Percentiles rank a stretch among this genome's conserved stretches.
Evolutionary conservation across 169 alveolate species (phyloP).

Genomic region (Theileria annulata): DNA sequence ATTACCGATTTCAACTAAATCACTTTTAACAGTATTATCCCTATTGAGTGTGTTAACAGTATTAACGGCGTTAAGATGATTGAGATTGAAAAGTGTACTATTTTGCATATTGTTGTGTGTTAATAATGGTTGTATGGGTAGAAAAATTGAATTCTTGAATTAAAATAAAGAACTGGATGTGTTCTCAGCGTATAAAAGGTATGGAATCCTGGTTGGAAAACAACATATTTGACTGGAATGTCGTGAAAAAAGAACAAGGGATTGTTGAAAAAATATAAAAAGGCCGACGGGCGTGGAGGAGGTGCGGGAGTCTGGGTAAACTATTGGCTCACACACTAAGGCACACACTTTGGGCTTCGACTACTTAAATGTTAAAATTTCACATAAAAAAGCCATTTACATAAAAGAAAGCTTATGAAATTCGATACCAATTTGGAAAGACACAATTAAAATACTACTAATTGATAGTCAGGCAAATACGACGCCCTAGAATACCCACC

Average conservation of each 20-base stretch:
- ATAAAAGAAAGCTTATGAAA: neutral
- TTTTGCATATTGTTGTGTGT: no score
- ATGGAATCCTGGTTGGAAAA: constrained; percentile 12
- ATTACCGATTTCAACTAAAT: no score
- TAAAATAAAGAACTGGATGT: constrained; percentile 2
- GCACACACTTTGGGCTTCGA: constrained; percentile 5
- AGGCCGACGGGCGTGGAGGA: neutral
- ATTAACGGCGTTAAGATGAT: no score
- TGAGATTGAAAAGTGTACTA: neutral
- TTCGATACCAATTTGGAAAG: neutral
- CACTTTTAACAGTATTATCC: no score
- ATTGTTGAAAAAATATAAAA: neutral
- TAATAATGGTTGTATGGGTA: neutral
- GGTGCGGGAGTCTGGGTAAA: neutral
- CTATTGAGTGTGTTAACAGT: neutral
- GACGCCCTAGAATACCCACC: constrained; percentile 28
- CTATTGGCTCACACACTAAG: constrained; percentile 5
- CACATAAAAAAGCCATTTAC: neutral
- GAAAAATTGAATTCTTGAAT: neutral
- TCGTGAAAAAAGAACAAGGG: neutral
- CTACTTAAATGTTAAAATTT: constrained; percentile 5
- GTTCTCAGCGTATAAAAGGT: constrained; percentile 1
- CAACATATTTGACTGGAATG: neutral
- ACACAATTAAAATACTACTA: neutral
- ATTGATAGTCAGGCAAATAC: constrained; percentile 10